phyloP scores from a whole-genome alignment of 768 basidiomycete species.

The Astraeus odoratus region DNA sequence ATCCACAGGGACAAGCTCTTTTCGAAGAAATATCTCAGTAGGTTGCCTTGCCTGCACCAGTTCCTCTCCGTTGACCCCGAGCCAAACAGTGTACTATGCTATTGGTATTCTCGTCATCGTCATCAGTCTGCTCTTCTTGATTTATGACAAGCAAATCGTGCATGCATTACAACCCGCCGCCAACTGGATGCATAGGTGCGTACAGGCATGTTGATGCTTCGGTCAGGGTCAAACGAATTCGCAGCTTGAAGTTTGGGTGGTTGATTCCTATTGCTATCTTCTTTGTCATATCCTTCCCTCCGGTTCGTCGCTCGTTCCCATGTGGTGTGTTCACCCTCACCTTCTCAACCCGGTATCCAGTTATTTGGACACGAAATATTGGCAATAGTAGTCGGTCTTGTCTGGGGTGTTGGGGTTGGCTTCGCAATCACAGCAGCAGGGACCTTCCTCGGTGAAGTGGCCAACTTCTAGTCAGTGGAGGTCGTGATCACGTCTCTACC shows the following conservation, averaged over 20 bases:
- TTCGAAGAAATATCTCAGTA: conserved; percentile 51
- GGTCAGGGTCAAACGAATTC: too few relatives aligned
- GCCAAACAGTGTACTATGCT: conserved; percentile 41
- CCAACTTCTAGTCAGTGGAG: conserved; percentile 84
- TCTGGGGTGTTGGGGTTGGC: conserved; percentile 85
- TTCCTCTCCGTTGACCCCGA: conserved; percentile 1
- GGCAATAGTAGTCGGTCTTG: conserved; percentile 79
- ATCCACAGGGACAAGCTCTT: conserved; percentile 46
- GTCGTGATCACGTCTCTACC: conserved; percentile 6
- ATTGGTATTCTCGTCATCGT: conserved; percentile 39
- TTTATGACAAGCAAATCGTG: conserved; percentile 60
- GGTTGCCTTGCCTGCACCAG: conserved; percentile 13
- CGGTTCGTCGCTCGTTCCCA: conserved; percentile 36
- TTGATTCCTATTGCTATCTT: conserved; percentile 74
- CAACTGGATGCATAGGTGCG: conserved; percentile 38
- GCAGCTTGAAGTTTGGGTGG: conserved; percentile 56
- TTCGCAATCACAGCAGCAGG: conserved; percentile 83
- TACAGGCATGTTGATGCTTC: neutral
- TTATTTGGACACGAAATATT: conserved; percentile 92
- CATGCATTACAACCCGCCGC: conserved; percentile 39
- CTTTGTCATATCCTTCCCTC: conserved; percentile 84
- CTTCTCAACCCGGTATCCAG: conserved; percentile 27
- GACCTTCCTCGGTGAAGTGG: conserved; percentile 80
- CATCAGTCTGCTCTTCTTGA: conserved; percentile 44
- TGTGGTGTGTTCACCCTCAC: neutral